Evolutionary conservation across 257 asterid species (phyloP), one percentile per base, ranked within the genome.

Genomic region (Thymus mandschuricus): DNA sequence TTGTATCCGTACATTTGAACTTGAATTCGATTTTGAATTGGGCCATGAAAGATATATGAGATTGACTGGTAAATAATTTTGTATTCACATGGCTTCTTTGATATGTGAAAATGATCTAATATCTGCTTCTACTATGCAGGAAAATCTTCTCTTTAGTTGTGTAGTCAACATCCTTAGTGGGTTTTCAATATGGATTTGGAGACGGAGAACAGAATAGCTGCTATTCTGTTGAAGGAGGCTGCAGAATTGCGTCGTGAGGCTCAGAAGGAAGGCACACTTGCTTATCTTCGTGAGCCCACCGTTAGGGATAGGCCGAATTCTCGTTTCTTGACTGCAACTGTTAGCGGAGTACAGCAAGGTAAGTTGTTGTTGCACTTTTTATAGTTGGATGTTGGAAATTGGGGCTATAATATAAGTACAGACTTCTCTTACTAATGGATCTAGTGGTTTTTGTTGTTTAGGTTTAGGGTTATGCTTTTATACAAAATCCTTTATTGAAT

Each of bases 291-390:
- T 35, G 81, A 79, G 51, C 91, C 96, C 63, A 87, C 90, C 13
- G 84, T 76, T 35, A 81, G 98, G 76, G 81, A 81, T 49, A 84
- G 91, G 78, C 99, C 98, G 4, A 92, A 95, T 85, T 92, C 96
- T 27, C 96, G 99, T 38, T 95, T 95, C 82, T 71, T 95, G 76
- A 87, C 92, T 1, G 97, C 98, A 72, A 95, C 98, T 65, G 98
- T 95, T 48, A 96, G 82, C 77, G 97, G 99, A 69, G 93, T 95
- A 51, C 99, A 95, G 70, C 99, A 92, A 86, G 96, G 99, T 85
- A 66, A 30, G 82, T 64, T 65, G 27, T 75, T 52, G 29, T 52
- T 15, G 10, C 45, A 29, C 11, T 11, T 46, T 1, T 44, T 57
- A 40, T 55, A 3, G 13, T 56, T 30, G 34, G 34, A 28, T 76